Evolutionary conservation across 1,139 yeast genomes (phyloP), one percentile per base, ranked within the genome.

Genomic region (Candida sanyaensis): DNA sequence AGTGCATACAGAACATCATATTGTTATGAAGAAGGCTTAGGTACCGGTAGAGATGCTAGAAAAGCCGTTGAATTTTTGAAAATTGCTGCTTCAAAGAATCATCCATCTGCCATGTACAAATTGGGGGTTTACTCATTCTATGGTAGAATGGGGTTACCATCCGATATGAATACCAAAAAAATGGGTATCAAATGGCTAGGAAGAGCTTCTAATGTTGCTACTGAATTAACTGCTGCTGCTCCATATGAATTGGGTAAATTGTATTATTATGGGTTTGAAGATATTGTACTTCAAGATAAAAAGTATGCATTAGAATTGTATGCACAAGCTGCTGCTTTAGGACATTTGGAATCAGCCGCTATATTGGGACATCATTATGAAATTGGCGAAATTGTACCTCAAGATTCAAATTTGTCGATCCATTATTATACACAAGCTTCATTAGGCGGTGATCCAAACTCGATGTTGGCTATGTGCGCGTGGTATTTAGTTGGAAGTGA

Each of bases 371-470:
- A 82, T 53, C 84, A 86, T 46, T 93, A 93, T 66, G 98, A 93
- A 63, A 71, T 83, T 42, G 98, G 98, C 1, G 81, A 84, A 12
- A 75, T 84, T 24, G 86, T 93, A 12, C 88, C 91, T 1, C 88
- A 84, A 56, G 96, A 93, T 64, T 77, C 93, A 0, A 88, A 89
- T 55, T 75, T 93, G 47, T 86, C 96, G 1, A 89, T 93, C 43
- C 97, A 93, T 65, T 93, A 92, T 64, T 93, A 90, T 65, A 91
- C 97, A 0, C 85, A 88, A 56, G 96, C 96, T 0, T 97, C 98
- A 0, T 67, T 86, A 41, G 86, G 87, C 2, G 97, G 97, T 5
- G 96, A 93, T 65, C 81, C 96, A 1, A 84, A 81, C 45, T 86
- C 96, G 12, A 93, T 92, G 96, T 75, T 92, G 59, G 92, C 96